A percentile compares a stretch with the other conserved stretches of the same genome.
Conservation (phyloP, 2,329 filamentous ascomycete species). For the Periconia macrospinosa region DNA sequence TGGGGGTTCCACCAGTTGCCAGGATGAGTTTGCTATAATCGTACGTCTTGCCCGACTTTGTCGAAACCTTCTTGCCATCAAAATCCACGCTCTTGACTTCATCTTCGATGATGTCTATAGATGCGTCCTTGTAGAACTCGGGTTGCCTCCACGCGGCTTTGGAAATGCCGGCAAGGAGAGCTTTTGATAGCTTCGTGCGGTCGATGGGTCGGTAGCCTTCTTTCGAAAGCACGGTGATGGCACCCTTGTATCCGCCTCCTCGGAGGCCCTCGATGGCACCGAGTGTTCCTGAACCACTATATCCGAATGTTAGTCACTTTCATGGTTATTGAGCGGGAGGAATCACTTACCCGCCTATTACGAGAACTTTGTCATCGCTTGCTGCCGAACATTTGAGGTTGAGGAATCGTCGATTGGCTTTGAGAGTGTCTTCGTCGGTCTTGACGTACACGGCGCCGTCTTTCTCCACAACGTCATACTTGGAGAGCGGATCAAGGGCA, state of each 20-base stretch:
- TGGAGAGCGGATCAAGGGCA: slow-evolving; percentile 80
- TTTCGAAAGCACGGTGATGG: slow-evolving; percentile 78
- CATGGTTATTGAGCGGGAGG: slow-evolving; percentile 6
- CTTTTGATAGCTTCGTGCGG: slow-evolving; percentile 93
- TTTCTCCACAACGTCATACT: slow-evolving; percentile 79
- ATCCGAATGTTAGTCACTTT: slow-evolving; percentile 12
- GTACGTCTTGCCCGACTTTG: slow-evolving; percentile 70
- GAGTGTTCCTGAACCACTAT: slow-evolving; percentile 76
- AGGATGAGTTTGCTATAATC: slow-evolving; percentile 87
- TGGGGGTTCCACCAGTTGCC: slow-evolving; percentile 81
- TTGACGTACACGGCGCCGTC: slow-evolving; percentile 83
- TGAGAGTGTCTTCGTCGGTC: slow-evolving; percentile 77
- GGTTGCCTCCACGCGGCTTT: slow-evolving; percentile 78
- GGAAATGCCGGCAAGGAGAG: slow-evolving; percentile 75
- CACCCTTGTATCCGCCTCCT: slow-evolving; percentile 75
- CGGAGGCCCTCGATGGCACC: slow-evolving; percentile 82
- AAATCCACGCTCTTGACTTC: slow-evolving; percentile 79
- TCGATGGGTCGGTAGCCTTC: slow-evolving; percentile 90
- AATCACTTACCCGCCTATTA: slow-evolving; percentile 70
- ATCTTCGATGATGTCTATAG: slow-evolving; percentile 59
- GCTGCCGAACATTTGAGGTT: slow-evolving; percentile 70
- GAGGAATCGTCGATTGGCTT: slow-evolving; percentile 71
- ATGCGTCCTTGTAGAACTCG: slow-evolving; percentile 71
- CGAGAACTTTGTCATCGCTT: slow-evolving; percentile 68
- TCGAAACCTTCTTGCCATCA: slow-evolving; percentile 69